These are phyloP conservation scores for Kodamaea kaohsiungensis DNA, from an alignment of 805 yeast genomes.

Conservation along the genomic window DNA sequence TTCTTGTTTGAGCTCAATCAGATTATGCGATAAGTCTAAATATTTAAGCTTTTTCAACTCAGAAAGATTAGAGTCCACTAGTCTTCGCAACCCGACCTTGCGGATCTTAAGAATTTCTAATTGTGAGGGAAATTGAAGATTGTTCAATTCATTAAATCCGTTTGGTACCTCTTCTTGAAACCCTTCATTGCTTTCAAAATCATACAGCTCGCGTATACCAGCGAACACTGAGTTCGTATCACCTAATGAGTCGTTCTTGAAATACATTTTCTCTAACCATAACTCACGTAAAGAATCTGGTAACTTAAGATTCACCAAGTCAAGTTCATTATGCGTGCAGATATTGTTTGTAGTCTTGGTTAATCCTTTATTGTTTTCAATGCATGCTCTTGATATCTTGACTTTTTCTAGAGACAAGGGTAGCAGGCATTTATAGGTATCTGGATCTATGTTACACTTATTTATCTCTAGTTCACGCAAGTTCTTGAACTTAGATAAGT, in stretches of 20 bases:
- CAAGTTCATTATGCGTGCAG: too few relatives aligned
- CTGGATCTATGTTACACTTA: background rate
- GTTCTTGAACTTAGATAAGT: background rate
- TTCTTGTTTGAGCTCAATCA: background rate
- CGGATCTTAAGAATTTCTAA: background rate
- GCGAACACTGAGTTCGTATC: too few relatives aligned
- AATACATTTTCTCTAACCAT: background rate
- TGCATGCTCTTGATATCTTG: background rate
- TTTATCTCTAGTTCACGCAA: background rate
- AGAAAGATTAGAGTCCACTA: background rate
- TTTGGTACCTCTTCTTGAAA: background rate
- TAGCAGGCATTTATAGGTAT: background rate
- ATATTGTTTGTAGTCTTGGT: background rate
- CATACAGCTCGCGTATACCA: background rate
- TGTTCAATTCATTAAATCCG: background rate
- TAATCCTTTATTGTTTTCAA: background rate
- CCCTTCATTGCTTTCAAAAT: background rate
- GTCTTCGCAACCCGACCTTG: background rate
- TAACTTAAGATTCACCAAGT: background rate
- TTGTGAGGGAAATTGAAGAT: background rate
- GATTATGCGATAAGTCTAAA: background rate
- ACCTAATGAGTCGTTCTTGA: too few relatives aligned
- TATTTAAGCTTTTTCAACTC: background rate
- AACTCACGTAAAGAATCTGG: background rate
- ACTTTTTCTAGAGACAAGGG: background rate